Evolutionary conservation across 78 protist species (phyloP), one percentile per base, ranked within the genome.

Genomic region (Pelomyxa schiedti): DNA sequence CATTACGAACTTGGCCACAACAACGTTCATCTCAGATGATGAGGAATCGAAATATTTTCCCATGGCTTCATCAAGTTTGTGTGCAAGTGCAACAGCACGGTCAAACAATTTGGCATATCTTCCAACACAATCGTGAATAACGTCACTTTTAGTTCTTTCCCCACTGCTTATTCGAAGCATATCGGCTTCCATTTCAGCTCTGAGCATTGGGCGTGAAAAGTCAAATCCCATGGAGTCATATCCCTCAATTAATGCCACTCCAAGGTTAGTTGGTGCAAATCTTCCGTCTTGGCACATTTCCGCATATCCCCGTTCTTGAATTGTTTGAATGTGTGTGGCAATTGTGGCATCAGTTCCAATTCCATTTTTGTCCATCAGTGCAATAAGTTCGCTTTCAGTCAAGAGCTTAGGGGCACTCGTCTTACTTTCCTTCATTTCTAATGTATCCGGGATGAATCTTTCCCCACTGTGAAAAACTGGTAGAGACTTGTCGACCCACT

Each of bases 331-430:
- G 88, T 97, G 99, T 80, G 89, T 75, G 8, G 97, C 97, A 74
- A 95, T 97, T 28, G 99, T 97, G 0, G 99, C 99, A 69, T 97
- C 99, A 0, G 99, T 96, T 24, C 99, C 98, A 64, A 95, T 96
- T 8, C 91, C 94, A 32, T 92, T 76, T 8, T 39, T n/a, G 75
- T 96, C 96, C 99, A 98, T 98, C 35, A 86, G 79, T 0, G 88
- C 26, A n/a, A 98, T 86, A 36, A 98, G 80, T 32, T 95, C 98
- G 2, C 96, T 41, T 68, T 97, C 99, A 2, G 95, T 43, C n/a
- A 96, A 74, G 9, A 90, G 81, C 30, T 78, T 42, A 0, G 99
- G 99, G 24, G 99, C 72, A n/a, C 66, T 4, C 8, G 99, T 98
- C 22, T 5, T 5, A 1, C 98, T 94, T 1, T 64, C 39, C n/a